Evolutionary conservation across 495 filamentous ascomycete species (phyloP).

Genomic region (Paragyromitra xinjiangensis): DNA sequence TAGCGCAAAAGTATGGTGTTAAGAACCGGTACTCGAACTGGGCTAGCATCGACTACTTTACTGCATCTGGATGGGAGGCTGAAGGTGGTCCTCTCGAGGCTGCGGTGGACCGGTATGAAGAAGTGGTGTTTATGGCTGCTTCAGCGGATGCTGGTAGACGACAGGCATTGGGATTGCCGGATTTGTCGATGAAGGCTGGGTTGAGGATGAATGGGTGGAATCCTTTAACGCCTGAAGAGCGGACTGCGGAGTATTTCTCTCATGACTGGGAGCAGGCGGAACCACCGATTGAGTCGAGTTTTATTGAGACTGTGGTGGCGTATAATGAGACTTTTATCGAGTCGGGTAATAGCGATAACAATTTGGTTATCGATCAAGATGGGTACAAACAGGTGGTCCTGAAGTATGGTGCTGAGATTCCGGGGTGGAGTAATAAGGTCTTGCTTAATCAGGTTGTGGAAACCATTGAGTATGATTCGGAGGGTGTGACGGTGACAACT

Average conservation of each 20-base stretch:
- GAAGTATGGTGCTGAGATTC: constrained; percentile 65
- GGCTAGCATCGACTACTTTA: constrained; percentile 66
- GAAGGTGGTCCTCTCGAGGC: constrained; percentile 41
- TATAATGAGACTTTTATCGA: constrained; percentile 61
- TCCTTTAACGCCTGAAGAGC: constrained; percentile 65
- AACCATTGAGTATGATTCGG: constrained; percentile 65
- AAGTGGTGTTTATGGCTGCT: constrained; percentile 33
- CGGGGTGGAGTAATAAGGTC: constrained; percentile 57
- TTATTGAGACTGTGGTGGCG: constrained; percentile 59
- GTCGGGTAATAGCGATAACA: constrained; percentile 66
- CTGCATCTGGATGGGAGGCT: constrained; percentile 63
- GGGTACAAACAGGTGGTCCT: constrained; percentile 73
- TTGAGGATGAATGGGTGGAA: constrained; percentile 72
- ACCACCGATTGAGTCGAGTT: constrained; percentile 58
- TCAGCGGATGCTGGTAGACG: constrained; percentile 59
- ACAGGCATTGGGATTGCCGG: constrained; percentile 70
- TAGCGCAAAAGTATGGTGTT: constrained; percentile 72
- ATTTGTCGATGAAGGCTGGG: constrained; percentile 69
- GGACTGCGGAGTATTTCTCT: constrained; percentile 54
- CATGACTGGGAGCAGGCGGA: constrained; percentile 60
- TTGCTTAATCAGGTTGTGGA: constrained; percentile 69
- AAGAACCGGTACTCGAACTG: constrained; percentile 71
- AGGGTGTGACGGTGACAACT: constrained; percentile 68
- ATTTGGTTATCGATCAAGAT: constrained; percentile 72
- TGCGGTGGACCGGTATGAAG: constrained; percentile 46